Evolutionary conservation across 148 eudicot genomes (phyloP).

Genomic region (Rhododendron henanense): DNA sequence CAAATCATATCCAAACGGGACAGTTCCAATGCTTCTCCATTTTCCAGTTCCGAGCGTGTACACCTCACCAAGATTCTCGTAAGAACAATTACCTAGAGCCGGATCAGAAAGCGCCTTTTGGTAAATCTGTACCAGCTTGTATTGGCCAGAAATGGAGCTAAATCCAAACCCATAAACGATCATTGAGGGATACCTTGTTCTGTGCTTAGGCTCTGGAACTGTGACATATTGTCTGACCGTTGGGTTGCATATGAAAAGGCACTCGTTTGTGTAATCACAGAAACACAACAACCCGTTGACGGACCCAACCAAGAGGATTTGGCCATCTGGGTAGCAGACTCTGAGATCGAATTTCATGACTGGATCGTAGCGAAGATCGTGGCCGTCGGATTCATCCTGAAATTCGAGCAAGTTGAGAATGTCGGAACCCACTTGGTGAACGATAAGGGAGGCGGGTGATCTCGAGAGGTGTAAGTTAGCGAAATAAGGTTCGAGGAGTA

Average conservation of each 20-base stretch:
- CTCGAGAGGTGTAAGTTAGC: not conserved
- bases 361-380: not conserved
- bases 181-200: not conserved
- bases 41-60: not conserved
- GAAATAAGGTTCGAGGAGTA: not conserved
- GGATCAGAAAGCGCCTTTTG: not conserved
- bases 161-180: constrained; percentile 2
- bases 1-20: not conserved
- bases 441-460: not conserved
- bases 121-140: constrained; percentile 1
- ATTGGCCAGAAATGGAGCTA: not conserved
- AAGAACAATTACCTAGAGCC: not conserved
- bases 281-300: constrained; percentile 1
- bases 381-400: not conserved
- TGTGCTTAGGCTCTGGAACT: not conserved
- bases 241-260: constrained; percentile 2
- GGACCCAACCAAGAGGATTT: constrained; percentile 3
- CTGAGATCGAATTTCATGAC: not conserved
- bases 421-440: not conserved
- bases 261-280: not conserved
- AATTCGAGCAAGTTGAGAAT: not conserved
- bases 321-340: not conserved
- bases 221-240: not conserved
- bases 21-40: not conserved
- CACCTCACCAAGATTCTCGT: not conserved